Base-by-base conservation (phyloP, 2,329 filamentous ascomycete species). In the Coniochaeta hoffmannii region DNA sequence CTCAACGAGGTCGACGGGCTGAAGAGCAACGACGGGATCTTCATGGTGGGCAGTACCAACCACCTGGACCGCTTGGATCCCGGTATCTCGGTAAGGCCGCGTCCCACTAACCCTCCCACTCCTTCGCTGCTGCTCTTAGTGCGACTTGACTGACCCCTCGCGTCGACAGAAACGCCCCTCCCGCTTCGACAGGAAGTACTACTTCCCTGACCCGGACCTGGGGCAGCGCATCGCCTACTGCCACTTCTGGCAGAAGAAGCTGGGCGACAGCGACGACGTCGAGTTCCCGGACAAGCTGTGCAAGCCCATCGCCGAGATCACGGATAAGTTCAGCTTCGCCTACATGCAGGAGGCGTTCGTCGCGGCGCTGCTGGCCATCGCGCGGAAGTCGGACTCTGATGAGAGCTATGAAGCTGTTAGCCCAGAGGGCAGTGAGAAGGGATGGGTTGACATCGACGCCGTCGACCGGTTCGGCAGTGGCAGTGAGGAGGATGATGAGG, bases 1-100 rank as follows among this genome's bases (percentile, higher is more conserved):
- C 74, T 89, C 50, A 89, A 89, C 64, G 85, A 89, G 67, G 81
- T 89, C 3, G 86, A 89, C 59, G 86, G 86, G 0, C 78, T 89
- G 11, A 80, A 82, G 61, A 79, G 76, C 59, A 89, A 89, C 60
- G 82, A 89, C 60, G 86, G 86, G 11, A 87, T 89, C 53, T 79
- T 88, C 61, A 86, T 89, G 71, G 76, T 87, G 28, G 83, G 81
- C 30, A 83, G 78, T 54, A 87, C 85, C 0, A 87, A 87, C 63
- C 78, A 83, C 60, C 74, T 89, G 5, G 85, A 89, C 34, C 75
- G 78, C 1, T 70, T 89, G 5, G 86, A 89, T 60, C 85, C 85
- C 0, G 85, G 85, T 19, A 86, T 85, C 28, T 75, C 79, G 9
- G 74, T 77, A 63, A 64, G 72, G 30, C n/a, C n/a, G n/a, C n/a